Evolutionary conservation across 805 yeast species (phyloP).

Genomic region (Monosporozyma yasuniensis): DNA sequence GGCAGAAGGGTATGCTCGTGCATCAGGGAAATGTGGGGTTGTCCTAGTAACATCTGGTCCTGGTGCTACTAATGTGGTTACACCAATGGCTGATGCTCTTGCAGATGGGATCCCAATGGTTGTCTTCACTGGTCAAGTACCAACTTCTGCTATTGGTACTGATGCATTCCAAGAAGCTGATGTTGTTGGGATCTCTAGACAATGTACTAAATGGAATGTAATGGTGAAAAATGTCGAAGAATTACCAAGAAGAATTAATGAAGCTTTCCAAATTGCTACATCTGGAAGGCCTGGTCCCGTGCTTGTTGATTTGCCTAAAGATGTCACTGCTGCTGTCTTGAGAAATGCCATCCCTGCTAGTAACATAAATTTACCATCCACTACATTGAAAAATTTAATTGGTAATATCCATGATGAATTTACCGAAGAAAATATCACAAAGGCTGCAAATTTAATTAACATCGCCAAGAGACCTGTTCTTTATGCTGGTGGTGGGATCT

Average conservation of each 20-base stretch:
- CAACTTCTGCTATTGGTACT: constrained; percentile 91
- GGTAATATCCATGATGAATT: constrained; percentile 62
- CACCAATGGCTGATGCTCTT: constrained; percentile 97
- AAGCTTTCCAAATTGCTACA: constrained; percentile 95
- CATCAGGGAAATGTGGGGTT: constrained; percentile 92
- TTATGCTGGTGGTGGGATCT: constrained; percentile 87
- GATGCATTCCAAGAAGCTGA: constrained; percentile 99
- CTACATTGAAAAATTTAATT: constrained; percentile 62
- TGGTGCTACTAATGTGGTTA: constrained; percentile 95
- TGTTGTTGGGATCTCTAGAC: constrained; percentile 90
- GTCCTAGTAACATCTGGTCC: constrained; percentile 99
- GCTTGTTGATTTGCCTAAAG: constrained; percentile 93
- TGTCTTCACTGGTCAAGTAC: constrained; percentile 95
- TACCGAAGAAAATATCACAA: constrained; percentile 61
- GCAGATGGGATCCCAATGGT: constrained; percentile 97
- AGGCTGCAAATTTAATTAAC: constrained; percentile 73
- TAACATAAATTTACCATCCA: constrained; percentile 64
- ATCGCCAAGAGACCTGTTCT: constrained; percentile 79
- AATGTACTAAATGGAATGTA: constrained; percentile 98
- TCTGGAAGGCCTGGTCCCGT: constrained; percentile 98
- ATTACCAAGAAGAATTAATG: constrained; percentile 90
- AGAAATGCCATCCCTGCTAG: constrained; percentile 77
- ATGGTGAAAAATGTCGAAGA: constrained; percentile 95
- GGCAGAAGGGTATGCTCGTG: constrained; percentile 99
- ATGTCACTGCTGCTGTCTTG: constrained; percentile 88